These are phyloP conservation scores for Dictyostelium firmibasis DNA, from an alignment of 78 protist species.

Conservation along the genomic window DNA sequence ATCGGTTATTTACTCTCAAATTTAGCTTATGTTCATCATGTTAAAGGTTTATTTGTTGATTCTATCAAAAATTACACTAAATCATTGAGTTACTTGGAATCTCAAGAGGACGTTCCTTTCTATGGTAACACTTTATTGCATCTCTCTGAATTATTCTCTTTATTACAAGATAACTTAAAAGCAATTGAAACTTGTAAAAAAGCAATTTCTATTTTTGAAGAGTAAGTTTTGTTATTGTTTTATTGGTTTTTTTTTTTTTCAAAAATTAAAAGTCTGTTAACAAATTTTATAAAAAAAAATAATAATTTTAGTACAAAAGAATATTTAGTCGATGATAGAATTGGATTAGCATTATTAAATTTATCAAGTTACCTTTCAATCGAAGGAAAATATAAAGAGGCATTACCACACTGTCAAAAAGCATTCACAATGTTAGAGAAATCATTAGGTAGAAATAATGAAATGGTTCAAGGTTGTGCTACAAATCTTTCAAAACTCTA, in stretches of 20 bases:
- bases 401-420: conserved; percentile 16
- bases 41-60: not conserved
- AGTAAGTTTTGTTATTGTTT: not conserved
- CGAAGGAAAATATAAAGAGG: conserved; percentile 22
- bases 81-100: conserved; percentile 5
- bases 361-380: conserved; percentile 43
- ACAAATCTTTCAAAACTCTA: conserved; percentile 58
- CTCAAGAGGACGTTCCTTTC: not conserved
- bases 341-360: conserved; percentile 27
- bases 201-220: conserved; percentile 17
- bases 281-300: too few relatives aligned
- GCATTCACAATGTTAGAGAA: conserved; percentile 14
- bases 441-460: conserved; percentile 40
- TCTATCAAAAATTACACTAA: conserved; percentile 4
- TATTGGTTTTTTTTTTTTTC: too few relatives aligned
- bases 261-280: too few relatives aligned
- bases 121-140: conserved; percentile 40
- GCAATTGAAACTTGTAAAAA: conserved; percentile 9
- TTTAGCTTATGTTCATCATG: conserved; percentile 25
- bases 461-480: conserved; percentile 26
- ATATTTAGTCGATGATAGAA: conserved; percentile 45
- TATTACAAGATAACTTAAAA: not conserved
- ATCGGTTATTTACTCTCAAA: conserved; percentile 26
- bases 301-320: not conserved
- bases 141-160: conserved; percentile 41